Base-by-base conservation (phyloP, 1,284 basidiomycete genomes). In the Leccinum solheimii region DNA sequence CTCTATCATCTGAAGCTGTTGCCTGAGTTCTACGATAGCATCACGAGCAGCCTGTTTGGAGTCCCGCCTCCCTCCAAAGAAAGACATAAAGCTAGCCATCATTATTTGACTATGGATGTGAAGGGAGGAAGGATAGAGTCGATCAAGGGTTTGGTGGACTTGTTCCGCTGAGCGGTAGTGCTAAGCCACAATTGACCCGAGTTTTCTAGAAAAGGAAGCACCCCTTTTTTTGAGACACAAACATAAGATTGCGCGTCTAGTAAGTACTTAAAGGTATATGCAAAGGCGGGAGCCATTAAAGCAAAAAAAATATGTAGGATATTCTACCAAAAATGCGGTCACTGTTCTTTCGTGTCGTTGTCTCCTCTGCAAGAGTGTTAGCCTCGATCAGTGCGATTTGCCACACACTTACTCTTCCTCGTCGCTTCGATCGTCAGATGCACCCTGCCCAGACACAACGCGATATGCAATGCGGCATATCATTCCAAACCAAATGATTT, bases 1-100 rank as follows among this genome's bases (percentile, higher is more conserved):
- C 85, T 98, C 95, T 68, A 99, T 89, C 88, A 98, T 92, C 77
- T 96, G 87, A 65, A 96, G 83, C 75, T 95, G 92, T 77, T 94
- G 88, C 69, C 95, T 85, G 68, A 97, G 82, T 36, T 80, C 83
- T 63, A 97, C 91, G 75, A 97, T 97, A 54, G 95, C 91, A 74
- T 95, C 91, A 69, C 93, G 84, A 38, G 93, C 88, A 38, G 86
- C 81, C 76, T 89, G 86, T 75, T 91, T 92, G 36, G 90, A 81
- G 75, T 95, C 91, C 73, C 87, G 87, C 68, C 86, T 83, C 52
- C 87, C 87, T 26, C 86, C 86, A 73, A 93, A 92, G 80, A 90
- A 95, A 73, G 87, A 90, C 87, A 95, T 91, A 76, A 95, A 87
- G 57, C 88, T 83, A 14, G 92, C 87, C 94, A 97, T 95, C 86